Base-by-base conservation (phyloP, 306 rosid species). In the Glycine tomentella region DNA sequence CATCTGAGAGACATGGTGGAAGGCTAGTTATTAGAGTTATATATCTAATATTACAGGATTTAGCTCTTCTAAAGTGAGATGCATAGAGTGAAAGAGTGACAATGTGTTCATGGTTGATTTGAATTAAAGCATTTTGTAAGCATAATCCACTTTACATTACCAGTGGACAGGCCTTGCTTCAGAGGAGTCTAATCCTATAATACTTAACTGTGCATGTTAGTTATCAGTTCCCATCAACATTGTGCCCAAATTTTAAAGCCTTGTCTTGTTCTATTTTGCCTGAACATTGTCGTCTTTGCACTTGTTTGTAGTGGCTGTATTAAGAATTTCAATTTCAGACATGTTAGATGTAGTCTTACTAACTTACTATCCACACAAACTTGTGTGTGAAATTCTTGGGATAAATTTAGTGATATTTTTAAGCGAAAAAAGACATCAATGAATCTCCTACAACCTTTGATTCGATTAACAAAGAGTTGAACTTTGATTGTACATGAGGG, bases 401-500 rank as follows among this genome's bases (percentile, higher is more conserved):
- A 52, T 68, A 15, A 20, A 8, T 45, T 73, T 56, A 68, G 0
- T 48, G 52, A 52, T 17, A 3, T 46, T 75, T 5, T 44, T 58
- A 31, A 52, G 63, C 34, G 9, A 17, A 68, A 42, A 9, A 40
- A 38, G 12, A 63, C 38, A 69, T 78, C 31, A 34, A 42, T 52
- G 6, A 80, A 71, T 16, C 17, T 74, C 33, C 52, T n/a, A 36
- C n/a, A 1, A 50, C 51, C 16, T 46, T 61, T 15, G 3, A 42
- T 79, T 71, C 77, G 40, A 16, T 68, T 8, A 82, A 51, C n/a
- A 4, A 46, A 64, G 48, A 3, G 5, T 58, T 71, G 66, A 70
- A 66, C 79, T 66, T 53, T 76, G 73, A 48, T 76, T 64, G 5
- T 80, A 56, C 72, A 15, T 9, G 6, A 66, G 72, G 66, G 73